Conservation (phyloP, 2,329 filamentous ascomycete genomes). For the Arthrobotrys sinensis region DNA sequence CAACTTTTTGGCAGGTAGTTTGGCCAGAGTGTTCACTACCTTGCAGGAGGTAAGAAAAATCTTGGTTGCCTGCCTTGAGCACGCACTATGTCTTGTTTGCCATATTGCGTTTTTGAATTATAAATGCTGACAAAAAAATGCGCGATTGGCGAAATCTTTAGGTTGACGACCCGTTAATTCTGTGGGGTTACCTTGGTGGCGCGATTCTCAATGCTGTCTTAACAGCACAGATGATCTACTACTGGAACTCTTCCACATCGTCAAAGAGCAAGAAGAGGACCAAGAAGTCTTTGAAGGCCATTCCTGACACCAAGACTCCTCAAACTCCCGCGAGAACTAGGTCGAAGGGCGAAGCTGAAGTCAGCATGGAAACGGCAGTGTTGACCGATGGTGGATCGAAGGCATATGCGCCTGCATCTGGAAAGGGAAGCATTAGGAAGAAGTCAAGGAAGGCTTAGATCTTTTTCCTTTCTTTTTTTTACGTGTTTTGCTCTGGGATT, state of each 20-base stretch:
- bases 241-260: conserved; percentile 79
- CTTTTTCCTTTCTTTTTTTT: neutral
- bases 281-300: conserved; percentile 65
- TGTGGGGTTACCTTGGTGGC: conserved; percentile 93
- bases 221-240: conserved; percentile 91
- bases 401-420: conserved; percentile 17
- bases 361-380: conserved; percentile 58
- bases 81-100: neutral
- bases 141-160: neutral
- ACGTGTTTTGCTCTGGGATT: conserved; percentile 2
- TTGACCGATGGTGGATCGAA: conserved; percentile 56
- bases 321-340: conserved; percentile 50
- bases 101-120: neutral
- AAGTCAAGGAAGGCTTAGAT: conserved; percentile 53
- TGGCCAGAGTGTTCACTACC: conserved; percentile 97
- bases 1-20: conserved; percentile 94
- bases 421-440: conserved; percentile 53
- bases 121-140: neutral
- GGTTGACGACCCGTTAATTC: conserved; percentile 94
- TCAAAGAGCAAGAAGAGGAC: conserved; percentile 62
- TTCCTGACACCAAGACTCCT: conserved; percentile 60
- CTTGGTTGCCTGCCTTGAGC: neutral
- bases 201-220: conserved; percentile 91
- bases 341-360: conserved; percentile 54
- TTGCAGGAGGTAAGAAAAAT: conserved; percentile 77